These are phyloP conservation scores for Periconia digitata DNA, from an alignment of 2,329 filamentous ascomycete species.

Conservation along the genomic window DNA sequence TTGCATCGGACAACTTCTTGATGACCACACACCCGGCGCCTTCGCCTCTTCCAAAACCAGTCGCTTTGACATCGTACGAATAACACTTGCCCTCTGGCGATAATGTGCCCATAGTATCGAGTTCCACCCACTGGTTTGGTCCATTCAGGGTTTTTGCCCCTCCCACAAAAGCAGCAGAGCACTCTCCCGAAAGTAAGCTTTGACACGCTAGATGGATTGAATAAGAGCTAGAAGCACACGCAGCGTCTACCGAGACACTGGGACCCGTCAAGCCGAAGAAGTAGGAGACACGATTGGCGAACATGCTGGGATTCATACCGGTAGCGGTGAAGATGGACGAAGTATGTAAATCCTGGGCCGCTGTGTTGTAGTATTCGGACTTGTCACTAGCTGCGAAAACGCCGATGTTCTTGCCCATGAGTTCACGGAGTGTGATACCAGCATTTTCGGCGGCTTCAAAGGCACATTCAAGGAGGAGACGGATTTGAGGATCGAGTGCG, in stretches of 20 bases:
- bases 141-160: too few species aligned
- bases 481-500: constrained; percentile 25
- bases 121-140: constrained; percentile 24
- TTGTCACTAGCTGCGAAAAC: background rate
- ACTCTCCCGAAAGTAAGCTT: constrained; percentile 26
- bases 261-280: constrained; percentile 36
- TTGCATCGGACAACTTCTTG: background rate
- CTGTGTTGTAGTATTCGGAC: background rate
- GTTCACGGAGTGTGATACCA: constrained; percentile 18
- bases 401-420: background rate
- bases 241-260: constrained; percentile 34
- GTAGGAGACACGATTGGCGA: background rate
- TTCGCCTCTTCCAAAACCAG: background rate
- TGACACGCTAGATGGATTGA: constrained; percentile 33
- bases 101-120: constrained; percentile 29
- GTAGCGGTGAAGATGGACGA: background rate
- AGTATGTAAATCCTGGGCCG: background rate
- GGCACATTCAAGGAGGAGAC: constrained; percentile 20
- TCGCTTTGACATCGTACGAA: background rate
- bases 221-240: constrained; percentile 31
- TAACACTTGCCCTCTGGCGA: background rate
- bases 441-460: constrained; percentile 42
- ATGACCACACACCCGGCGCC: background rate
- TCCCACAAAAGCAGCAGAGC: constrained; percentile 26
- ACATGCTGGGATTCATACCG: constrained; percentile 6